Base-by-base conservation (phyloP, 164 flowering plant species). In the Vitis riparia region DNA sequence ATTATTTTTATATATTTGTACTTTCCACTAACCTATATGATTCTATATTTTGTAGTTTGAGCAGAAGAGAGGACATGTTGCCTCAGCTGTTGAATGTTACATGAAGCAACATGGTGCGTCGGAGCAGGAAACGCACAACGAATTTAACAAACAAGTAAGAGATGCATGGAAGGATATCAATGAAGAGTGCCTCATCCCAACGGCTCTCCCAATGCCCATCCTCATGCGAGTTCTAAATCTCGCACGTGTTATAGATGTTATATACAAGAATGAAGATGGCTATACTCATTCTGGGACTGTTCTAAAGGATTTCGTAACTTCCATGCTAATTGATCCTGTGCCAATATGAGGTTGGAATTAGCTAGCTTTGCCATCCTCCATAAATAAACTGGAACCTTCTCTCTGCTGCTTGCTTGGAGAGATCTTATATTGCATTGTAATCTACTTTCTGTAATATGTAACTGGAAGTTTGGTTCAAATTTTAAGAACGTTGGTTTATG, bases 61-160 rank as follows among this genome's bases (percentile, higher is more conserved):
- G 71, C 63, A 68, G 59, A 5, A 59, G 63, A 68, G 58, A 62
- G 55, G n/a, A 2, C 76, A 73, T 37, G 64, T 57, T 9, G 58
- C 64, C 11, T 73, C 72, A 14, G 62, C 57, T 7, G 63, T 68
- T 5, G 72, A 73, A 53, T 62, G 68, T 44, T 73, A 63, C 68
- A 68, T 68, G 72, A 68, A 68, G 16, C 71, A 73, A 51, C 27
- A 61, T 62, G 70, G 57, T 9, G 58, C 23, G 9, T 11, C 71
- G 17, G 48, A 68, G 16, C 23, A 68, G 16, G 63, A 73, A 10
- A 59, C 56, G 5, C 4, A 8, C 15, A 12, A 47, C 19, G 67
- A 62, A 52, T 51, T 73, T 7, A 30, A 59, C n/a, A 69, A 56
- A 51, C 44, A 32, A 32, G 44, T 32, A 4, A 32, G 6, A 32